Percentiles rank a stretch among this genome's conserved stretches.
phyloP scores from a whole-genome alignment of 352 stramenopile genomes.

The Globisporangium cederbergense region DNA sequence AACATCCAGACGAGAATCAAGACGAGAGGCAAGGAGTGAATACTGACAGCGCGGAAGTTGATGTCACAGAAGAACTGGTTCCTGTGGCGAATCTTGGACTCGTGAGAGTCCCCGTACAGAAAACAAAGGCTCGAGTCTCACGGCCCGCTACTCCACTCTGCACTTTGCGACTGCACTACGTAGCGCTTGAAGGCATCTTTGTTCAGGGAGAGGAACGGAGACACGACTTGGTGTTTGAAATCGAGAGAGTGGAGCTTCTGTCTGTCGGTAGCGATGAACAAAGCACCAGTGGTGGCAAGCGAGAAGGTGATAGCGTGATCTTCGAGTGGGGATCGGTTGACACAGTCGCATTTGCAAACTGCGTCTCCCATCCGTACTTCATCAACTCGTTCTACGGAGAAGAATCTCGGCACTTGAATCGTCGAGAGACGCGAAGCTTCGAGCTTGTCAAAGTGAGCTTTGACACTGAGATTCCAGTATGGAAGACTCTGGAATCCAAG shows the following conservation, averaged over 20 bases:
- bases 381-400: conserved; percentile 67
- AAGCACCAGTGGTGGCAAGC: conserved; percentile 24
- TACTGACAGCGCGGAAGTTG: conserved; percentile 12
- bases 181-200: conserved; percentile 45
- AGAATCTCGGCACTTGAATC: conserved; percentile 41
- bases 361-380: conserved; percentile 76
- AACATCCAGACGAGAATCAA: conserved; percentile 34
- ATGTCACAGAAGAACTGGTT: conserved; percentile 53
- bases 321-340: conserved; percentile 49
- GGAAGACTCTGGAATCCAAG: conserved; percentile 44
- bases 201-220: conserved; percentile 25
- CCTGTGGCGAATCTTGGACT: conserved; percentile 82
- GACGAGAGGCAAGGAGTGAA: conserved; percentile 15
- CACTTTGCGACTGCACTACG: conserved; percentile 44
- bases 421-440: conserved; percentile 50
- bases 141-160: conserved; percentile 60
- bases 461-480: conserved; percentile 59
- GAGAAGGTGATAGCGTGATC: conserved; percentile 29
- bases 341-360: conserved; percentile 38
- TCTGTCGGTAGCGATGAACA: conserved; percentile 23
- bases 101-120: conserved; percentile 52
- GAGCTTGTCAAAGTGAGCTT: conserved; percentile 70
- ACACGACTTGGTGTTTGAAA: conserved; percentile 65
- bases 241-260: conserved; percentile 57
- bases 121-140: conserved; percentile 41